A percentile compares a stretch with the other conserved stretches of the same genome.
Conservation (phyloP, 2,329 filamentous ascomycete species). For the Diaporthe helianthi region DNA sequence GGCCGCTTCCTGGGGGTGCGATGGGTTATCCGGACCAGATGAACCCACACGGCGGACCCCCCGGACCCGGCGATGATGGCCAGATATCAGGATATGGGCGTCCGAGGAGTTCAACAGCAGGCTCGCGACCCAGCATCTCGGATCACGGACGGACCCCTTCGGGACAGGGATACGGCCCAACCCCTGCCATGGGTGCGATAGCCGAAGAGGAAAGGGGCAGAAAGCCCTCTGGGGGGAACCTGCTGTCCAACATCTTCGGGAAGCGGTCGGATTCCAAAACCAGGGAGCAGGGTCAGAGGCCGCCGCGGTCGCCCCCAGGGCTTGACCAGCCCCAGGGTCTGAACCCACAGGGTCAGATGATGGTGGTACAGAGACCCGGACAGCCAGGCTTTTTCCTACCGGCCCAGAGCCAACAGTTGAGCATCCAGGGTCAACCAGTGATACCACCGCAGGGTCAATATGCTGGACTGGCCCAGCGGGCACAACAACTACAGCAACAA, state of each 20-base stretch:
- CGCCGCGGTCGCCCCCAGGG: constrained; percentile 27
- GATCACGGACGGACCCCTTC: constrained; percentile 30
- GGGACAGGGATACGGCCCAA: constrained; percentile 20
- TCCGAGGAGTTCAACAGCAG: constrained; percentile 37
- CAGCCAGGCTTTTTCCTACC: constrained; percentile 30
- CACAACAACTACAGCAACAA: constrained; percentile 30
- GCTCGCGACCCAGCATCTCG: constrained; percentile 32
- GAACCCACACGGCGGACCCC: not conserved
- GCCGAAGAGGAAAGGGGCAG: constrained; percentile 38
- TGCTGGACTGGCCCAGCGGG: constrained; percentile 27
- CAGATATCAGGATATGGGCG: constrained; percentile 26
- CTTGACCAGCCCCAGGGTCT: constrained; percentile 32
- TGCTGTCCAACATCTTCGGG: constrained; percentile 38
- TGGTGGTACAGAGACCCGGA: constrained; percentile 26
- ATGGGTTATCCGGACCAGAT: constrained; percentile 19
- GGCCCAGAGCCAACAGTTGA: constrained; percentile 26
- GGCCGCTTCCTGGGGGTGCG: not conserved
- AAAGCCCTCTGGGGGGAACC: constrained; percentile 36
- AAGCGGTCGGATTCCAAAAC: constrained; percentile 37
- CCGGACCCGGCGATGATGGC: not conserved
- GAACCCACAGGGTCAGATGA: constrained; percentile 31
- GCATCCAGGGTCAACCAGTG: constrained; percentile 33
- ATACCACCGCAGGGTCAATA: constrained; percentile 33
- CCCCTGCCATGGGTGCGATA: constrained; percentile 3
- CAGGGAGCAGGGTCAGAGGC: constrained; percentile 33